Percentiles rank a stretch among this genome's conserved stretches.
Evolutionary conservation across 2,329 filamentous ascomycete genomes (phyloP).

Genomic region (Paraphoma chrysanthemicola): DNA sequence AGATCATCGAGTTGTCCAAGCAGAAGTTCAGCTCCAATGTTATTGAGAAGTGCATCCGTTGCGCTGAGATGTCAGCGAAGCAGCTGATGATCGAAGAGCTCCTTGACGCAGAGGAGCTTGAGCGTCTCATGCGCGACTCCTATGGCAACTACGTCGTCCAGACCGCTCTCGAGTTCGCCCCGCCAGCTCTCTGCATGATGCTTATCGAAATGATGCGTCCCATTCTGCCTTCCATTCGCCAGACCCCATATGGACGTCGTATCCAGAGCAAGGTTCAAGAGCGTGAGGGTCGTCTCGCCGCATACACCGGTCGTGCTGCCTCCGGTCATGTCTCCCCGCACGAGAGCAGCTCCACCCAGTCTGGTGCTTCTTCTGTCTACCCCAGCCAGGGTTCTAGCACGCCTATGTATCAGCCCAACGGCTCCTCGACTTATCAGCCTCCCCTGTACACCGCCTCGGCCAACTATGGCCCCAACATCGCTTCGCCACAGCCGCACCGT

Average conservation of each 20-base stretch:
- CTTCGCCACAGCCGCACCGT: constrained; percentile 44
- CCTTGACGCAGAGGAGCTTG: constrained; percentile 75
- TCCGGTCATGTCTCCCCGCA: constrained; percentile 38
- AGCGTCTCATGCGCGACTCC: constrained; percentile 86
- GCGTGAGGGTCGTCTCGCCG: constrained; percentile 52
- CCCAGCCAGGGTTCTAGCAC: constrained; percentile 20
- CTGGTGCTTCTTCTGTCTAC: constrained; percentile 28
- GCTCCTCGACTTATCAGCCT: constrained; percentile 16
- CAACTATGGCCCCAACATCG: constrained; percentile 46
- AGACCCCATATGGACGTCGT: constrained; percentile 92
- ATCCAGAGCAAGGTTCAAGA: constrained; percentile 86
- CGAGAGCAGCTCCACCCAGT: constrained; percentile 21
- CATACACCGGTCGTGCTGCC: constrained; percentile 35
- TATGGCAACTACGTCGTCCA: constrained; percentile 99
- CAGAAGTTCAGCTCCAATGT: constrained; percentile 99
- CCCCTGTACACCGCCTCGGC: constrained; percentile 46
- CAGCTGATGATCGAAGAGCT: constrained; percentile 88
- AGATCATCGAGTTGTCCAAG: constrained; percentile 77
- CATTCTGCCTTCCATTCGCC: constrained; percentile 81
- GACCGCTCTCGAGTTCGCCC: constrained; percentile 68
- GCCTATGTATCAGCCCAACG: constrained; percentile 5
- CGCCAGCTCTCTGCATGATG: constrained; percentile 50
- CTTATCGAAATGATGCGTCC: constrained; percentile 87
- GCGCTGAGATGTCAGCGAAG: constrained; percentile 75
- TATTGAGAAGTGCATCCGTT: constrained; percentile 90